Conservation (phyloP, 2,329 filamentous ascomycete species). For the Fusarium temperatum region DNA sequence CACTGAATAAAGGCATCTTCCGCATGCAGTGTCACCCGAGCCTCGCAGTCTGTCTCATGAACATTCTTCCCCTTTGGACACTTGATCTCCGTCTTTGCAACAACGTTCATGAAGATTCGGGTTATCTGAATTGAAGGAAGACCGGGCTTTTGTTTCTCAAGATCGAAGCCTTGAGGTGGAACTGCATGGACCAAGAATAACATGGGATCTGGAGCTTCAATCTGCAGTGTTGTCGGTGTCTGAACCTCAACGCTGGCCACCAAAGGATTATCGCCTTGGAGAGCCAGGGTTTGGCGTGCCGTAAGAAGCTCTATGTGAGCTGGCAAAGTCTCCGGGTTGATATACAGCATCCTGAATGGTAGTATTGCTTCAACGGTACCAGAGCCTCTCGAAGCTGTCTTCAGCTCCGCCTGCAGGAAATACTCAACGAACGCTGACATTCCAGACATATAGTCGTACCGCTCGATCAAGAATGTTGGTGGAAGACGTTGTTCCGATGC, state of each 20-base stretch:
- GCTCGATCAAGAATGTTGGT: neutral
- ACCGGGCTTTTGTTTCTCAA: neutral
- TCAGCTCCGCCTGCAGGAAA: neutral
- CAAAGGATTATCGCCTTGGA: fast-evolving
- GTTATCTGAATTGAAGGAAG: neutral
- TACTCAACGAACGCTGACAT: neutral
- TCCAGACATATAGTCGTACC: neutral
- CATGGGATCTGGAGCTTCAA: neutral
- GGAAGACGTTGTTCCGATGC: neutral
- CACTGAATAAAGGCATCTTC: neutral
- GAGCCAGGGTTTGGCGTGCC: fast-evolving
- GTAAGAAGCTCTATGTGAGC: neutral
- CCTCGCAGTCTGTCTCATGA: neutral
- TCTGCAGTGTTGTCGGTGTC: neutral
- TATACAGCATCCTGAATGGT: neutral
- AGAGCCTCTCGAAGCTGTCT: neutral
- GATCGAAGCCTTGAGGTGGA: fast-evolving
- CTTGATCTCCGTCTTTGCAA: neutral
- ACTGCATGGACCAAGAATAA: neutral
- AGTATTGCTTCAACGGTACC: neutral
- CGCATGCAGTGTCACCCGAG: neutral
- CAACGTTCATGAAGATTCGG: neutral
- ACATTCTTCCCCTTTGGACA: neutral
- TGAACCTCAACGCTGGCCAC: neutral
- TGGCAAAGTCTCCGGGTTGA: neutral